Evolutionary conservation across 2,329 filamentous ascomycete genomes (phyloP).

Genomic region (Magnaporthiopsis poae): DNA sequence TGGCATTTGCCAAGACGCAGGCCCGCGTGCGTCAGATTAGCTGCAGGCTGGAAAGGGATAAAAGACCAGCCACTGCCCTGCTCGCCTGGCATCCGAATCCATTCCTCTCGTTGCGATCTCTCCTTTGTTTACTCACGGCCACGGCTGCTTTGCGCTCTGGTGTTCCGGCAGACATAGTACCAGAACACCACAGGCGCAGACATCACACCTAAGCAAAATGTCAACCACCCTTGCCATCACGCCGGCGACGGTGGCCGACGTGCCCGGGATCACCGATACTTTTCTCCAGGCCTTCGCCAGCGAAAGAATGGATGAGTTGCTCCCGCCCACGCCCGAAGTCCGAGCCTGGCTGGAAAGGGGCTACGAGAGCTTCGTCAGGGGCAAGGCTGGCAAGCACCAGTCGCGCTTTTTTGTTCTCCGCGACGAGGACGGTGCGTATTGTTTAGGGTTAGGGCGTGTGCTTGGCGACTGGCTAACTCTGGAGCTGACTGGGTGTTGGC

Average conservation of each 20-base stretch:
- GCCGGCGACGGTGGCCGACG: conserved; percentile 2
- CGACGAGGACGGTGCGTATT: background rate
- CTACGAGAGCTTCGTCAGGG: background rate
- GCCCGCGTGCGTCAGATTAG: too few relatives aligned
- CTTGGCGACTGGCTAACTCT: background rate
- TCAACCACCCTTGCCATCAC: background rate
- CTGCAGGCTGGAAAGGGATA: too few relatives aligned
- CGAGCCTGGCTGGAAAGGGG: background rate
- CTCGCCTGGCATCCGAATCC: too few relatives aligned
- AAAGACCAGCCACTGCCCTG: too few relatives aligned
- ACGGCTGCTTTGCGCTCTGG: background rate
- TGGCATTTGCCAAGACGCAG: too few relatives aligned
- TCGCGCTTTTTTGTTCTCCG: conserved; percentile 1
- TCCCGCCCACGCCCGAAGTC: background rate
- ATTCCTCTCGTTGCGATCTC: too few relatives aligned
- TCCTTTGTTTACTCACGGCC: background rate
- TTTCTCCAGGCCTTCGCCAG: background rate
- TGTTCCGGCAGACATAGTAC: too few relatives aligned
- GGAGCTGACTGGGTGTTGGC: background rate
- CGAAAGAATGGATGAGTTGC: background rate
- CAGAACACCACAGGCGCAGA: background rate
- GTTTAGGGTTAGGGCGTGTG: too few relatives aligned
- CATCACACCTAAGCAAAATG: background rate
- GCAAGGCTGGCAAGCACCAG: background rate
- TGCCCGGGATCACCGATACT: background rate